Percentiles rank a stretch among this genome's conserved stretches.
These are phyloP conservation scores for Globisporangium solare DNA, from an alignment of 352 stramenopile species.

Conservation along the genomic window DNA sequence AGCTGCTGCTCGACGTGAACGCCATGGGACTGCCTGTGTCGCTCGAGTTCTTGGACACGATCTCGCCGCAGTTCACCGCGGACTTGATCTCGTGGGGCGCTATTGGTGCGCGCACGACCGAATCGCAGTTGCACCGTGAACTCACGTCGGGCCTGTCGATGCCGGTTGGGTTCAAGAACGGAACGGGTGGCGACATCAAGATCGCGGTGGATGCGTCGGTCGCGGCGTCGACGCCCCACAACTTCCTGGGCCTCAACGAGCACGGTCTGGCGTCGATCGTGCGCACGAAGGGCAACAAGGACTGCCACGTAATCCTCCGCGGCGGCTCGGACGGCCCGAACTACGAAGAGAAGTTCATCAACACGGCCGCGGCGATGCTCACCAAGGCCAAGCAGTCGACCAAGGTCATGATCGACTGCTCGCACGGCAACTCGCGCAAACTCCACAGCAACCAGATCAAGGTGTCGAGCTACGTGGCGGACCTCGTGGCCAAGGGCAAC, in stretches of 20 bases:
- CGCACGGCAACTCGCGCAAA: constrained; percentile 85
- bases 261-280: constrained; percentile 80
- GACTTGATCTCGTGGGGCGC: constrained; percentile 80
- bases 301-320: constrained; percentile 84
- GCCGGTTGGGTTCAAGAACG: constrained; percentile 91
- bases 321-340: constrained; percentile 75
- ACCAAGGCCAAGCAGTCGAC: constrained; percentile 56
- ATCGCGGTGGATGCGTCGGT: constrained; percentile 75
- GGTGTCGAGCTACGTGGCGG: constrained; percentile 62
- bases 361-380: constrained; percentile 52
- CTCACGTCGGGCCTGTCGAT: constrained; percentile 87
- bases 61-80: constrained; percentile 75
- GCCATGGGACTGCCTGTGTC: constrained; percentile 66
- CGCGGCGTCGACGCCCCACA: constrained; percentile 67
- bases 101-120: constrained; percentile 79
- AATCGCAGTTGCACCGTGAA: constrained; percentile 87
- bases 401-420: constrained; percentile 88
- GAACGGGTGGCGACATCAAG: constrained; percentile 79
- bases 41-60: constrained; percentile 81
- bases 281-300: constrained; percentile 77
- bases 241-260: constrained; percentile 79
- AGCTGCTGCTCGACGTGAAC: constrained; percentile 83
- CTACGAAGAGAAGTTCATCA: constrained; percentile 73
- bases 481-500: constrained; percentile 59
- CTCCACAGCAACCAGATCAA: constrained; percentile 80